Evolutionary conservation across 352 stramenopile genomes (phyloP).

Genomic region (Peronospora tabacina): DNA sequence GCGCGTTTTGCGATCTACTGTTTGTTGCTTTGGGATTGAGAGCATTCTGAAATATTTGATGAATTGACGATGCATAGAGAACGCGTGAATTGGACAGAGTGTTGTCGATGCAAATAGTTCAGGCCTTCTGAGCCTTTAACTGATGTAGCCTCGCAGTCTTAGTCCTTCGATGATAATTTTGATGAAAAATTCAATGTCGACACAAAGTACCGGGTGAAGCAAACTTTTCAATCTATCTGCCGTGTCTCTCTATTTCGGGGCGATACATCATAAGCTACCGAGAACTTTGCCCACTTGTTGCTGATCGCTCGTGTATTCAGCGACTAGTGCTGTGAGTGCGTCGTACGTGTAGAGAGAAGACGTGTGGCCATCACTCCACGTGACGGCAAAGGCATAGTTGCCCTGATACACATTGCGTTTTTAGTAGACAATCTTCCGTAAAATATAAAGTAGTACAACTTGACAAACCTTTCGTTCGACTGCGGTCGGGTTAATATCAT

Average conservation of each 20-base stretch:
- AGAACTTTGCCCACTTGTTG: slow-evolving; percentile 2
- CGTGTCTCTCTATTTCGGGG: too few relatives aligned
- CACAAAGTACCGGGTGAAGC: too few relatives aligned
- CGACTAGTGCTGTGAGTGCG: slow-evolving; percentile 54
- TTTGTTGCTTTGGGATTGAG: slow-evolving; percentile 30
- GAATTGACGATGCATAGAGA: slow-evolving; percentile 1
- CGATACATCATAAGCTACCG: too few relatives aligned
- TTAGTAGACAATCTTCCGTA: slow-evolving; percentile 4
- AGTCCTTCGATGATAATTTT: too few relatives aligned
- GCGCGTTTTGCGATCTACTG: slow-evolving; percentile 15
- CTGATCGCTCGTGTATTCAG: slow-evolving; percentile 26
- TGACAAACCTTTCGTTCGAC: slow-evolving; percentile 71
- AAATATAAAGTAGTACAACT: neutral
- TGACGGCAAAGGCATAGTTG: slow-evolving; percentile 96
- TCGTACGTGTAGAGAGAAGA: slow-evolving; percentile 96
- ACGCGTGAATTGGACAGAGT: neutral
- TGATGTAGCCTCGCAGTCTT: too few relatives aligned
- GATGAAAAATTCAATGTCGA: too few relatives aligned
- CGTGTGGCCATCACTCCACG: slow-evolving; percentile 96
- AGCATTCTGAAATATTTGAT: slow-evolving; percentile 12
- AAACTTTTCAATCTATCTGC: too few relatives aligned
- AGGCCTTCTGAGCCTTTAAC: too few relatives aligned
- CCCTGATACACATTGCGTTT: slow-evolving; percentile 46
- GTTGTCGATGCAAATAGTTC: too few relatives aligned
- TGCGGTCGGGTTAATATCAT: slow-evolving; percentile 73